phyloP scores from a whole-genome alignment of 805 yeast genomes.

The Wickerhamomyces kurtzmanii region DNA sequence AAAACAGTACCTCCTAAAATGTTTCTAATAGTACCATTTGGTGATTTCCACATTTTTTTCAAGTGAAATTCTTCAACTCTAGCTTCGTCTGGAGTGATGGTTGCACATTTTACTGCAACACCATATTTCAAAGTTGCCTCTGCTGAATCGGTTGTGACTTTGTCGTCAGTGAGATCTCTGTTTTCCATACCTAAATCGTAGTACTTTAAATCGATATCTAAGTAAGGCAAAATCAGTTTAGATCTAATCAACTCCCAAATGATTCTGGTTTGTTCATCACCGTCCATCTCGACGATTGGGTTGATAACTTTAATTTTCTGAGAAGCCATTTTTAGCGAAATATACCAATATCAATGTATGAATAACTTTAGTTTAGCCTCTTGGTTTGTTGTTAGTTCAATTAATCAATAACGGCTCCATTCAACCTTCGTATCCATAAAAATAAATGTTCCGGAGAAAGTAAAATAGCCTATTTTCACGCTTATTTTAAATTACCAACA shows the following conservation, averaged over 20 bases:
- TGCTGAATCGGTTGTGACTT: slow-evolving; percentile 86
- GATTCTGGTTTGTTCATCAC: slow-evolving; percentile 95
- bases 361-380: too few relatives aligned
- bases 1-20: slow-evolving; percentile 94
- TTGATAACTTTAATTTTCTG: slow-evolving; percentile 75
- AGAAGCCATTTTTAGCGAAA: too few relatives aligned
- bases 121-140: slow-evolving; percentile 80
- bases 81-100: slow-evolving; percentile 97
- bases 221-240: slow-evolving; percentile 73
- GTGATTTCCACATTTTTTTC: slow-evolving; percentile 96
- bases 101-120: slow-evolving; percentile 96
- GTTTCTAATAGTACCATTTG: slow-evolving; percentile 95
- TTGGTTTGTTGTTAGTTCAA: too few relatives aligned
- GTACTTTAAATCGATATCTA: slow-evolving; percentile 83
- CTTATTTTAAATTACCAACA: too few relatives aligned
- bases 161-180: slow-evolving; percentile 82
- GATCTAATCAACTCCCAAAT: slow-evolving; percentile 91
- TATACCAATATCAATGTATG: too few relatives aligned
- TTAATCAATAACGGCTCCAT: too few relatives aligned
- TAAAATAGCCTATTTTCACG: too few relatives aligned
- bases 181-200: slow-evolving; percentile 83
- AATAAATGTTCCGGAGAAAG: too few relatives aligned
- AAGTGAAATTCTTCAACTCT: slow-evolving; percentile 84
- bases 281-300: slow-evolving; percentile 96
- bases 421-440: too few relatives aligned